Base-by-base conservation (phyloP, 2,329 filamentous ascomycete genomes). In the Microsporum canis region DNA sequence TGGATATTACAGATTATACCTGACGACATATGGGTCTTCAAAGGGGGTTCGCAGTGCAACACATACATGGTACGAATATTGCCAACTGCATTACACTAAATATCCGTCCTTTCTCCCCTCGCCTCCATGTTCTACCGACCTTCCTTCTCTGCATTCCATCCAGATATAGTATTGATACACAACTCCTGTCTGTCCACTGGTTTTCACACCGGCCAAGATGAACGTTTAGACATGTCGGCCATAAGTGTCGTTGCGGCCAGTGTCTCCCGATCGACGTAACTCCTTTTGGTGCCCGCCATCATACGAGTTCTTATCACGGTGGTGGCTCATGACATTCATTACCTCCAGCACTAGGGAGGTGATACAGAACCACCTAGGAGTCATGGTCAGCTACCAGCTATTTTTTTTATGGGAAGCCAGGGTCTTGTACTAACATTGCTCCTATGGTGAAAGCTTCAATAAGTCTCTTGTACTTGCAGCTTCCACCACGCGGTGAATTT, bases 391-490 rank as follows among this genome's bases (percentile, higher is more conserved):
- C 6, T 29, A 6, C 27, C 23, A 29, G 4, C 5, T 31, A 14
- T 14, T 51, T 31, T 31, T 12, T 3, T 6, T 2, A 12, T 5
- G 7, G 3, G 5, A 12, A 45, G 4, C 12, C 3, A 14, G 23
- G n/a, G 4, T 17, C 17, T 23, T 23, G 23, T 29, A 70, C 75
- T 57, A 73, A 78, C 76, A 78, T 78, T 31, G 75, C 70, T 0
- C 78, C 61, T 68, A 78, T 78, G 39, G 75, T 75, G 61, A 79
- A 79, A 0, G 76, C 64, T 65, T 78, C 72, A 51, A 71, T 74
- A 23, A 75, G 71, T 56, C 70, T 67, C 67, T 79, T 79, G 39
- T 68, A 65, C 6, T 64, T 63, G 66, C 76, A 78, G 34, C 59
- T 55, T 14, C 70, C 59, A 49, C 68, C 68, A 0, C 69, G 68